Percentiles rank a stretch among this genome's conserved stretches.
Evolutionary conservation across 169 alveolate genomes (phyloP).

Genomic region (Fabrea salina): DNA sequence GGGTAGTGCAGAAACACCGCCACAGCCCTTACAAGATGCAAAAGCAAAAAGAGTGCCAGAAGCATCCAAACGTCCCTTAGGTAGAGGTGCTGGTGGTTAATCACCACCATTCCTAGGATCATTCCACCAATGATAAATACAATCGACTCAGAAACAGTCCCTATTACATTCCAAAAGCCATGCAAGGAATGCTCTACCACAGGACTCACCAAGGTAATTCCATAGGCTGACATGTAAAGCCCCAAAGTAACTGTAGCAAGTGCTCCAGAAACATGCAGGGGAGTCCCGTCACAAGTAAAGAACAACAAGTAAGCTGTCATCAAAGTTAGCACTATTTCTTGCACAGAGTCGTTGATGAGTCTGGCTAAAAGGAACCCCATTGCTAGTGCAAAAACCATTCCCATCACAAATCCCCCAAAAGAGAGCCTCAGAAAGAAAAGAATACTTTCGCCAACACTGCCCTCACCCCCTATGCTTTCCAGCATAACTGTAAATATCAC

Average conservation of each 20-base stretch:
- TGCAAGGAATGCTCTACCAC: constrained; percentile 59
- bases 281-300: constrained; percentile 51
- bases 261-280: constrained; percentile 55
- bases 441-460: constrained; percentile 41
- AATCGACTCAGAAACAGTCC: constrained; percentile 45
- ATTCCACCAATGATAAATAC: constrained; percentile 60
- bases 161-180: constrained; percentile 54
- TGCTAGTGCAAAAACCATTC: constrained; percentile 12
- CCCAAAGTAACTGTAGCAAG: constrained; percentile 64
- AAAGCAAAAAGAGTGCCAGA: not conserved
- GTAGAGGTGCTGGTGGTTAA: not conserved
- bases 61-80: not conserved
- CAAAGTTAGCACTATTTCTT: constrained; percentile 52
- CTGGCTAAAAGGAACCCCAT: constrained; percentile 49
- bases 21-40: constrained; percentile 32
- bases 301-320: constrained; percentile 53
- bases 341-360: constrained; percentile 55
- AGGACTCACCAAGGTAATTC: constrained; percentile 55
- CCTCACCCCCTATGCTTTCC: constrained; percentile 44
- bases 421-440: constrained; percentile 41
- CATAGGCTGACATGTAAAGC: constrained; percentile 64
- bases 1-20: constrained; percentile 44
- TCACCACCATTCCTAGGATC: constrained; percentile 46
- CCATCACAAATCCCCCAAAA: constrained; percentile 42
- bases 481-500: constrained; percentile 51